These are phyloP conservation scores for Zymoseptoria brevis DNA, from an alignment of 2,329 filamentous ascomycete genomes.

Conservation along the genomic window DNA sequence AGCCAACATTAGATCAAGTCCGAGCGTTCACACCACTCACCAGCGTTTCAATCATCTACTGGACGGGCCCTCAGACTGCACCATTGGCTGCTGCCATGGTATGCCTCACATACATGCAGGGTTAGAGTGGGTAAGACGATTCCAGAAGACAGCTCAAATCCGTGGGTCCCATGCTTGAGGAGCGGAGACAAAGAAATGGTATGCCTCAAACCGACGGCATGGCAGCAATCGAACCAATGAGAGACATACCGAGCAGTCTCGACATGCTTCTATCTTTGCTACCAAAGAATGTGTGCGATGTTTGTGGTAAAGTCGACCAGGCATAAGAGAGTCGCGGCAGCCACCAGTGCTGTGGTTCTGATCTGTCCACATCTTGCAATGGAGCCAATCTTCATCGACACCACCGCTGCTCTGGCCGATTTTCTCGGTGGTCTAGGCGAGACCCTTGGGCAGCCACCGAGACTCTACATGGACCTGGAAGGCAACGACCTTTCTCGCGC, in stretches of 20 bases:
- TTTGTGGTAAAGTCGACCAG: not conserved
- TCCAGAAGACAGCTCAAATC: not conserved
- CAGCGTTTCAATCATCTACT: too few species aligned
- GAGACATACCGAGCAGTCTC: not conserved
- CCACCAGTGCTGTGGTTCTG: not conserved
- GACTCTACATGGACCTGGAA: constrained; percentile 45
- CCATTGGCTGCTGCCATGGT: not conserved
- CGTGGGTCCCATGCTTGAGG: too few species aligned
- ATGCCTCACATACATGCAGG: not conserved
- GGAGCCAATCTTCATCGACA: not conserved
- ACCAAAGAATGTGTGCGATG: not conserved
- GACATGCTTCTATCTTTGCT: not conserved
- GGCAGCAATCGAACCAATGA: not conserved
- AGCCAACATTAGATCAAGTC: too few species aligned
- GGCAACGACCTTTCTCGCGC: constrained; percentile 38
- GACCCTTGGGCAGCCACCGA: not conserved
- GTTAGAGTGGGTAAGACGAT: not conserved
- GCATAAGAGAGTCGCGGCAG: not conserved
- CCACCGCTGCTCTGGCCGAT: not conserved
- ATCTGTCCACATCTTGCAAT: not conserved
- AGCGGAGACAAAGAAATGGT: not conserved
- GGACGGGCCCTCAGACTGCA: too few species aligned
- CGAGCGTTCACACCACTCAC: too few species aligned
- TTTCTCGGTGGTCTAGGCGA: not conserved
- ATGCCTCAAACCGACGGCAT: not conserved